phyloP scores from a whole-genome alignment of 257 asterid genomes.

The Solanum lycopersicoides region DNA sequence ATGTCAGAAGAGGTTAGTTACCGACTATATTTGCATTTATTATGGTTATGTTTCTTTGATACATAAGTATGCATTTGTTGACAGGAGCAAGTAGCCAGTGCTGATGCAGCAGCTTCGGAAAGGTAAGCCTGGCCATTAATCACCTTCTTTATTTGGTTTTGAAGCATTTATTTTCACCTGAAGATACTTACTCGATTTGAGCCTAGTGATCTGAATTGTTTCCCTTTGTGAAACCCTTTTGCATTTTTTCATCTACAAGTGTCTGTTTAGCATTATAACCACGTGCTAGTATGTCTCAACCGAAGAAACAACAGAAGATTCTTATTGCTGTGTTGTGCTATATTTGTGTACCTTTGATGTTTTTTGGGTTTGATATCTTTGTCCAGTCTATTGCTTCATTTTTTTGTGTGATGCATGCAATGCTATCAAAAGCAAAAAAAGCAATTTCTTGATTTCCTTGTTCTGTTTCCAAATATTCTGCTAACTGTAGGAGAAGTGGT shows the following conservation, averaged over 20 bases:
- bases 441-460: neutral
- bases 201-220: neutral
- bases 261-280: neutral
- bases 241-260: neutral
- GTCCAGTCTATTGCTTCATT: neutral
- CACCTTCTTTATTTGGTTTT: neutral
- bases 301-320: neutral
- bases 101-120: slow-evolving; percentile 50
- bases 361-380: neutral
- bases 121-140: slow-evolving; percentile 33
- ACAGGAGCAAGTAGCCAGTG: slow-evolving; percentile 54
- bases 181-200: neutral
- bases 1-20: slow-evolving; percentile 41
- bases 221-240: neutral
- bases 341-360: neutral
- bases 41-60: slow-evolving; percentile 5
- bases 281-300: neutral
- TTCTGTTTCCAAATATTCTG: neutral
- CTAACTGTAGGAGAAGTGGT: neutral
- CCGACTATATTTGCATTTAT: slow-evolving; percentile 1
- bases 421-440: neutral
- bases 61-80: neutral
- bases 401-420: neutral
- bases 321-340: neutral
- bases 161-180: neutral